Evolutionary conservation across 805 yeast species (phyloP).

Genomic region (Pichia insulana): DNA sequence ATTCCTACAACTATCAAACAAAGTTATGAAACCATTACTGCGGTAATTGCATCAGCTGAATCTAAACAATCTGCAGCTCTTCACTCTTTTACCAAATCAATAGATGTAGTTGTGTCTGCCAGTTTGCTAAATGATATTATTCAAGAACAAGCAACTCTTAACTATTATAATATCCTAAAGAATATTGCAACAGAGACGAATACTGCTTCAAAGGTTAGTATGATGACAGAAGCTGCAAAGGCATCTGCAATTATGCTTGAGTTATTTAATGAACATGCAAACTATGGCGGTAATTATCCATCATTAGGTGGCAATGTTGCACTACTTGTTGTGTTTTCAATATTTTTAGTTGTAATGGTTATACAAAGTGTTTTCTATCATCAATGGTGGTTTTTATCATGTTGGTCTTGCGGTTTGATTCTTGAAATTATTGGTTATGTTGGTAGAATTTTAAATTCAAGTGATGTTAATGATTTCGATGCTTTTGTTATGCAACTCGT

Average conservation of each 20-base stretch:
- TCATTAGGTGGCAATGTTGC: constrained; percentile 49
- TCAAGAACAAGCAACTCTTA: constrained; percentile 17
- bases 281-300: constrained; percentile 39
- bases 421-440: constrained; percentile 64
- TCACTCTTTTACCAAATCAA: constrained; percentile 5
- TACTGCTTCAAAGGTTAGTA: constrained; percentile 7
- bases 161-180: constrained; percentile 18
- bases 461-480: constrained; percentile 26
- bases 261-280: constrained; percentile 13
- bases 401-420: constrained; percentile 46
- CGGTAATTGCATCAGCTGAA: constrained; percentile 7
- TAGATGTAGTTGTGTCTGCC: constrained; percentile 1
- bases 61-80: constrained; percentile 1
- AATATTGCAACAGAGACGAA: constrained; percentile 22
- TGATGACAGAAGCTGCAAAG: constrained; percentile 16
- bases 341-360: constrained; percentile 36
- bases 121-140: constrained; percentile 10
- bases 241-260: constrained; percentile 18
- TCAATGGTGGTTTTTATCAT: constrained; percentile 59
- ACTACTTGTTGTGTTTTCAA: constrained; percentile 45
- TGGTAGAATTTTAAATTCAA: constrained; percentile 44
- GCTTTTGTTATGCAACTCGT: constrained; percentile 57
- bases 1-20: constrained; percentile 9
- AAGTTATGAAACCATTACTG: constrained; percentile 12
- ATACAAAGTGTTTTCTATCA: constrained; percentile 35